Evolutionary conservation across 1,284 basidiomycete species (phyloP).

Genomic region (Lentinula novae-zelandiae): DNA sequence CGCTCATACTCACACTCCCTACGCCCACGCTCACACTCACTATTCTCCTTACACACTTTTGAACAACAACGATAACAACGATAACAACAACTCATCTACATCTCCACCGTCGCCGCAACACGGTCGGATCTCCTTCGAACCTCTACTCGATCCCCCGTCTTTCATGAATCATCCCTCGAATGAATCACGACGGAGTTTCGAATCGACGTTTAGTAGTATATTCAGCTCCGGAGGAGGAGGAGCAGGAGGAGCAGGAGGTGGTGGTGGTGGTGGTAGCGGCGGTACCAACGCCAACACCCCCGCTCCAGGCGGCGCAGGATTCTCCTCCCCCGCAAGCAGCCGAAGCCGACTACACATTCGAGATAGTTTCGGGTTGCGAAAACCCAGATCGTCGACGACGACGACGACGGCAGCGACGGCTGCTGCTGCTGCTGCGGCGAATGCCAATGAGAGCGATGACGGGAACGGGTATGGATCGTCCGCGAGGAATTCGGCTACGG

Average conservation of each 20-base stretch:
- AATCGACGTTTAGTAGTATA: constrained; percentile 41
- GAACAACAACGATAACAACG: constrained; percentile 19
- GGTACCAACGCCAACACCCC: too few relatives aligned
- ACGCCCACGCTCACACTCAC: background rate
- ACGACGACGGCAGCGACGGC: background rate
- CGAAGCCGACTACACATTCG: constrained; percentile 28
- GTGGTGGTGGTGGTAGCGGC: too few relatives aligned
- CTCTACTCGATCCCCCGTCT: constrained; percentile 30
- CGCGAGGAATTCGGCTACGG: background rate
- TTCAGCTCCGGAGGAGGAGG: constrained; percentile 21
- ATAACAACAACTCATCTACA: constrained; percentile 29
- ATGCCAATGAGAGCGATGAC: background rate
- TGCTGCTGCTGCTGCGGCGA: background rate
- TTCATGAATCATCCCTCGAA: constrained; percentile 26
- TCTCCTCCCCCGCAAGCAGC: constrained; percentile 30
- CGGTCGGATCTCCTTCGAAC: constrained; percentile 47
- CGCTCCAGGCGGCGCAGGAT: constrained; percentile 24
- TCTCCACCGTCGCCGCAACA: constrained; percentile 40
- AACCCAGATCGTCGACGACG: constrained; percentile 26
- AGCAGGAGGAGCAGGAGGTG: too few relatives aligned
- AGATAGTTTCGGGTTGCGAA: constrained; percentile 23
- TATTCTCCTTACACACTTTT: constrained; percentile 19
- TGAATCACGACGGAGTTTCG: constrained; percentile 41
- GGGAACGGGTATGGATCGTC: background rate
- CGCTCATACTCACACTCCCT: constrained; percentile 13